Evolutionary conservation across 2,329 filamentous ascomycete genomes (phyloP).

Genomic region (Phialophora verrucosa): DNA sequence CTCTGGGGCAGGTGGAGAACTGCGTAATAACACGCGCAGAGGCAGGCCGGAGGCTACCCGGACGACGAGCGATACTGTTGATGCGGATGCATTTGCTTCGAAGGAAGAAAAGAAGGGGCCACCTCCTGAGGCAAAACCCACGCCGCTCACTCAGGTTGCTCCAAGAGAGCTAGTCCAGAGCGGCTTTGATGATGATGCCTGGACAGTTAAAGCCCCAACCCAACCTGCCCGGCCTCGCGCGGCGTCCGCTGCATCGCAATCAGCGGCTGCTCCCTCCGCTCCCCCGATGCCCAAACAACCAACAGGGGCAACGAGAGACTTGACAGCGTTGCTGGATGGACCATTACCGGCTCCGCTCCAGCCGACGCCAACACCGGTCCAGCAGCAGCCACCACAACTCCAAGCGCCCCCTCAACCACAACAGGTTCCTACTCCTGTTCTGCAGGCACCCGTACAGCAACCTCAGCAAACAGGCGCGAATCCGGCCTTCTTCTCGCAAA

Average conservation of each 20-base stretch:
- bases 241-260: slow-evolving; percentile 50
- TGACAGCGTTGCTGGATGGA: slow-evolving; percentile 65
- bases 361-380: slow-evolving; percentile 53
- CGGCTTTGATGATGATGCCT: slow-evolving; percentile 95
- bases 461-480: slow-evolving; percentile 51
- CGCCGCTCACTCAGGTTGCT: slow-evolving; percentile 57
- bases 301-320: slow-evolving; percentile 72
- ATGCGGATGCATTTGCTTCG: slow-evolving; percentile 81
- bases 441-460: slow-evolving; percentile 46
- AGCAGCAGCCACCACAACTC: slow-evolving; percentile 44
- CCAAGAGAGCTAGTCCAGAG: slow-evolving; percentile 54
- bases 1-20: slow-evolving; percentile 85
- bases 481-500: slow-evolving; percentile 58
- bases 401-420: slow-evolving; percentile 46
- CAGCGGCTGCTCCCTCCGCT: slow-evolving; percentile 42
- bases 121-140: slow-evolving; percentile 53
- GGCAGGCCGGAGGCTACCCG: slow-evolving; percentile 85
- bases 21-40: slow-evolving; percentile 94
- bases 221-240: slow-evolving; percentile 61
- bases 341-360: slow-evolving; percentile 65
- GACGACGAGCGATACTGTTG: slow-evolving; percentile 82
- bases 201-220: slow-evolving; percentile 87
- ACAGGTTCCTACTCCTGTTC: slow-evolving; percentile 30
- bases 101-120: slow-evolving; percentile 58
- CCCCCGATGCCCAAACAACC: slow-evolving; percentile 52